Evolutionary conservation across 768 basidiomycete genomes (phyloP), one percentile per base, ranked within the genome.

Genomic region (Panaeolus cyanescens): DNA sequence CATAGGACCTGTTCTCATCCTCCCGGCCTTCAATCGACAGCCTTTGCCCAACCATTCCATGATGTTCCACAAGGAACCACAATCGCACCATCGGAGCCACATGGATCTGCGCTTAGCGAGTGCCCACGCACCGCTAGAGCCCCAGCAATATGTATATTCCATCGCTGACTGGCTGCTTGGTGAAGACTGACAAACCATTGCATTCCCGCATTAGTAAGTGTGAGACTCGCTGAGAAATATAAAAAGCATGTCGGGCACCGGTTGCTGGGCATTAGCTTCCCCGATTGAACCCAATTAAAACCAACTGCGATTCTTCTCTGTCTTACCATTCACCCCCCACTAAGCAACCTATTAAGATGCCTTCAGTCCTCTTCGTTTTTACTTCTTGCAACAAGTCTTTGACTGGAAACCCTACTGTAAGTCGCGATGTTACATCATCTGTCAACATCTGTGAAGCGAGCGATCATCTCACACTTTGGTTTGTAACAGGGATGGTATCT

Each of bases 351-450:
- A 31, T 42, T 62, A 67, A 59, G 34, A 80, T 80, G 77, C 74
- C 77, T 64, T 71, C 79, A 61, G 72, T 92, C 34, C 86, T 92
- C 65, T 89, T 93, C 72, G 86, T 93, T n/a, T 83, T 87, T 70
- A 90, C 90, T 32, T 92, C 90, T 50, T 82, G 79, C 61, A 72
- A 84, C 70, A 85, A 82, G 70, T 81, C 82, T 22, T 77, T 89
- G 19, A 80, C 76, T 15, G 85, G 83, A 20, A 65, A 56, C 0
- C 73, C 71, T n/a, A 88, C 83, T 10, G 87, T 87, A 70, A 68
- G 79, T 59, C 19, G 8, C 33, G 36, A n/a, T 42, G 20, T 55
- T 50, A 40, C 2, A 31, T 31, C 32, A 28, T 17, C 30, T 58
- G 31, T 8, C 28, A 20, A 31, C 20, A 28, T 25, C 31, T 59